Percentiles rank a stretch among this genome's conserved stretches.
Evolutionary conservation across 768 basidiomycete species (phyloP).

Genomic region (Gymnopilus dilepis): DNA sequence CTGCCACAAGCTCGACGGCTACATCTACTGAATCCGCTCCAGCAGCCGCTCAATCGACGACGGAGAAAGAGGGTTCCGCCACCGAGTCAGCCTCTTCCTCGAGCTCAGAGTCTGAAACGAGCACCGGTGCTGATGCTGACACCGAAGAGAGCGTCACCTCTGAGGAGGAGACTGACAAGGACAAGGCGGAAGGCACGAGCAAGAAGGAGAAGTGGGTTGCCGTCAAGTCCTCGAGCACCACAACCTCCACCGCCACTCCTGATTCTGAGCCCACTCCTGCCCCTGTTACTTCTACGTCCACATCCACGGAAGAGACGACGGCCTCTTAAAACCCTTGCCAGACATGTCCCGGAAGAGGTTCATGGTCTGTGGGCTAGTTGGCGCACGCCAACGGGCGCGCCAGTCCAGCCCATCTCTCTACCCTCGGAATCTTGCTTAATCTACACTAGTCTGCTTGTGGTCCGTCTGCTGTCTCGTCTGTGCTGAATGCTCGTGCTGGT

Average conservation of each 20-base stretch:
- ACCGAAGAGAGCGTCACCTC: conserved; percentile 79
- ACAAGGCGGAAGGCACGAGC: conserved; percentile 33
- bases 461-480: conserved; percentile 22
- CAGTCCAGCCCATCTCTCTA: conserved; percentile 6
- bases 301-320: conserved; percentile 9
- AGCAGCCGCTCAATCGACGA: conserved; percentile 33
- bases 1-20: conserved; percentile 33
- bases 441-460: conserved; percentile 19
- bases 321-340: conserved; percentile 17
- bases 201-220: conserved; percentile 79
- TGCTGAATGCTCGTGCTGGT: conserved; percentile 21
- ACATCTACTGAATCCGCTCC: conserved; percentile 42
- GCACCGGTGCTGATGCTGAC: conserved; percentile 71
- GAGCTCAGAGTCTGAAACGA: conserved; percentile 64
- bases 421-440: conserved; percentile 17
- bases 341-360: background rate
- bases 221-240: conserved; percentile 51
- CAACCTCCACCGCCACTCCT: conserved; percentile 26
- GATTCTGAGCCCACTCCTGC: conserved; percentile 26
- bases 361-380: background rate
- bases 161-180: conserved; percentile 68
- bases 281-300: background rate
- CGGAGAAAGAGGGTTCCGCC: conserved; percentile 35
- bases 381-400: conserved; percentile 3
- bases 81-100: conserved; percentile 41